Base-by-base conservation (phyloP, 768 basidiomycete species). In the Phaeolepiota aurea region DNA sequence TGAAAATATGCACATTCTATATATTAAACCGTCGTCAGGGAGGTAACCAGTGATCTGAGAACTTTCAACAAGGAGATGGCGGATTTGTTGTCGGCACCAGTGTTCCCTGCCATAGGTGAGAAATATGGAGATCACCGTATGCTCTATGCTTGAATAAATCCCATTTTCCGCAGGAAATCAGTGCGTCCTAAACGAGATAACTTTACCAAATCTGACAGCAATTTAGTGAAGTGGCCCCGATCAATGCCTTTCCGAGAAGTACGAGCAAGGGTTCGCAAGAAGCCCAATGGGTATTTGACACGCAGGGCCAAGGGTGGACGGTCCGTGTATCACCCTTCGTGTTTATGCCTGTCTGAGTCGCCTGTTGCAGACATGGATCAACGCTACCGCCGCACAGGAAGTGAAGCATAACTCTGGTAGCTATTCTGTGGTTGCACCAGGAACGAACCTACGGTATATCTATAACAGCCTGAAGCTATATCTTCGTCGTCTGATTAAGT, bases 281-380 rank as follows among this genome's bases (percentile, higher is more conserved):
- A 44, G 57, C 64, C 1, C 75, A 79, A 48, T 82, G 73, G 71
- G 70, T 79, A 0, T 81, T 74, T 45, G 71, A 78, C 48, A 62
- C 67, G 3, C 66, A 73, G 48, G 64, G 66, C 37, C 46, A 54
- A 19, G 69, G 70, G 9, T 78, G 76, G 76, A 48, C 49, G 42
- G 74, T 76, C 37, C 19, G 66, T 53, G 12, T 22, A 37, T 37
- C 11, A 35, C 5, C 20, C 34, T 15, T n/a, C 19, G 11, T 1
- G 15, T 16, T 11, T 38, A 5, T 18, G 12, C 16, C 20, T 11
- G 21, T 13, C 12, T 12, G 14, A 5, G 21, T 37, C 20, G 16
- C 14, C 10, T 31, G 11, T 30, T 37, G 44, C 32, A 73, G 72
- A 53, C 61, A 46, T 77, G 71, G 68, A 73, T 79, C 28, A 65